These are phyloP conservation scores for Geranium brycei DNA, from an alignment of 345 rosid genomes.

Conservation along the genomic window DNA sequence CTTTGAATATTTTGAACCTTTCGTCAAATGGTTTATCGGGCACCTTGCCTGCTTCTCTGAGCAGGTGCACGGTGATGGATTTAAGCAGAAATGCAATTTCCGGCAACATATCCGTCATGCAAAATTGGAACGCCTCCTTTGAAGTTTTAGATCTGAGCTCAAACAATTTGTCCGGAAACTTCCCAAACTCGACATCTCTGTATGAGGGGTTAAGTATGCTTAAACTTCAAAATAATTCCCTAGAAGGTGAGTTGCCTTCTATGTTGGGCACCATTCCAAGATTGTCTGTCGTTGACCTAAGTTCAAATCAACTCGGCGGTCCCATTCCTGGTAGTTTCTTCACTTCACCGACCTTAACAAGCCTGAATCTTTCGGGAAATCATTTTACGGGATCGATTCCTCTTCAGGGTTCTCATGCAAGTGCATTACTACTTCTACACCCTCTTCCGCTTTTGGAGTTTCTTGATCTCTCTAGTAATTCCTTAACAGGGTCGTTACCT, in stretches of 20 bases:
- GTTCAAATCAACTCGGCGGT: constrained; percentile 59
- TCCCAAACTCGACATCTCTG: constrained; percentile 46
- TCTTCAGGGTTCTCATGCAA: constrained; percentile 39
- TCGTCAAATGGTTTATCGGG: constrained; percentile 65
- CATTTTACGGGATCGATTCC: constrained; percentile 58
- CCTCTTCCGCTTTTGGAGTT: constrained; percentile 46
- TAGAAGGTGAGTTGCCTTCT: constrained; percentile 54
- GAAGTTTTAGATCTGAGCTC: constrained; percentile 77
- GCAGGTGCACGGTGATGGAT: constrained; percentile 40
- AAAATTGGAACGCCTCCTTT: constrained; percentile 53
- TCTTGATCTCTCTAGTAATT: constrained; percentile 83
- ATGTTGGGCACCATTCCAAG: constrained; percentile 27
- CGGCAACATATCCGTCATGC: constrained; percentile 44
- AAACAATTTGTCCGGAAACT: constrained; percentile 57
- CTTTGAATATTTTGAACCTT: constrained; percentile 54
- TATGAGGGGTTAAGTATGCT: constrained; percentile 39
- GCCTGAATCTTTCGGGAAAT: constrained; percentile 75
- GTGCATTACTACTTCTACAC: constrained; percentile 39
- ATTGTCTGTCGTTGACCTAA: constrained; percentile 56
- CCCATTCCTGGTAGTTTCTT: constrained; percentile 50
- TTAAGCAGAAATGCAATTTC: constrained; percentile 62
- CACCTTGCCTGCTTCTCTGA: constrained; percentile 39
- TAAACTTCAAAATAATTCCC: constrained; percentile 53
- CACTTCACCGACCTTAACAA: constrained; percentile 36
- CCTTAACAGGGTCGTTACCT: constrained; percentile 49